phyloP scores from a whole-genome alignment of 495 filamentous ascomycete species.

The Aspergillus homomorphus region DNA sequence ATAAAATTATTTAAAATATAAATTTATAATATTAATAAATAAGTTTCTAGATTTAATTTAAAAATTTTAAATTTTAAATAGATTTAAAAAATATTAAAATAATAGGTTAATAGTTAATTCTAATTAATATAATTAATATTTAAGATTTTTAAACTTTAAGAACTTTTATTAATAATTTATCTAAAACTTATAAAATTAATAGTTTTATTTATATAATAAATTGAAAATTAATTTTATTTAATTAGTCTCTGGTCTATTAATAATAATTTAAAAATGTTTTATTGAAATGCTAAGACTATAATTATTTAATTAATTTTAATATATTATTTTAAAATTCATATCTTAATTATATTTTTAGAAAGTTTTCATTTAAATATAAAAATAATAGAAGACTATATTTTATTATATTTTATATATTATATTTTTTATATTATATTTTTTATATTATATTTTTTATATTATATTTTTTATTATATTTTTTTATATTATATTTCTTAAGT shows the following conservation, averaged over 20 bases:
- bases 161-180: no score
- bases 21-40: constrained; percentile 5
- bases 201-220: no score
- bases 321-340: no score
- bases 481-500: not conserved
- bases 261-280: no score
- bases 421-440: constrained; percentile 2
- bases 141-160: not conserved
- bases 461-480: constrained; percentile 3
- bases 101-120: not conserved
- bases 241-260: no score
- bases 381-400: not conserved
- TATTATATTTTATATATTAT: constrained; percentile 4
- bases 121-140: constrained; percentile 1
- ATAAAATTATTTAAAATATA: not conserved
- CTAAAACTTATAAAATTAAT: no score
- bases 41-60: not conserved
- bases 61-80: not conserved
- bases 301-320: no score
- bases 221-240: no score
- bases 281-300: no score
- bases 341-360: not conserved
- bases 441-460: not conserved
- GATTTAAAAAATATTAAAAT: not conserved
- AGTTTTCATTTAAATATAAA: constrained; percentile 1